Conservation (phyloP, 2,329 filamentous ascomycete genomes). For the Sordariomycetes sp. region DNA sequence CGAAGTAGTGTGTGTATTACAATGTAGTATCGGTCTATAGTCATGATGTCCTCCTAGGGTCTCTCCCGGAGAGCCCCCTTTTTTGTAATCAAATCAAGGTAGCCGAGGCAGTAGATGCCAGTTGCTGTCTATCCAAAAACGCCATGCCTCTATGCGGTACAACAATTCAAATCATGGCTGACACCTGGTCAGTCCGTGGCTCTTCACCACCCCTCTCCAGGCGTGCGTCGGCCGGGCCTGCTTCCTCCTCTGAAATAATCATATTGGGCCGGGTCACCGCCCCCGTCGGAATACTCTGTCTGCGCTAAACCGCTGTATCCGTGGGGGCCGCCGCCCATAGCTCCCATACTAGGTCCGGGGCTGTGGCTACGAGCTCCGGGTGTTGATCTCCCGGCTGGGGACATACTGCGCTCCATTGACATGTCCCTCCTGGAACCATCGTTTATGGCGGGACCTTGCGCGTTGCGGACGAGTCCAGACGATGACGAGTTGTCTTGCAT, state of each 20-base stretch:
- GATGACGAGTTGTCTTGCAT: constrained; percentile 42
- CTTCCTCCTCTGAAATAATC: constrained; percentile 44
- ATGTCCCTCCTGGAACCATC: constrained; percentile 6
- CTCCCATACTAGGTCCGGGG: constrained; percentile 35
- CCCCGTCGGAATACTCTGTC: constrained; percentile 29
- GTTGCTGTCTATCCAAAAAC: no score
- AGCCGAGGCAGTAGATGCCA: no score
- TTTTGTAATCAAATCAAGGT: no score
- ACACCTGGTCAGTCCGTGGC: no score
- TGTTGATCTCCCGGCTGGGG: constrained; percentile 8
- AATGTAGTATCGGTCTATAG: no score
- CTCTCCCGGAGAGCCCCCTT: no score
- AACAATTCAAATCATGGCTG: no score
- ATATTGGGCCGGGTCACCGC: constrained; percentile 38
- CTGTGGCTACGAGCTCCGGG: constrained; percentile 9
- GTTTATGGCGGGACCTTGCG: constrained; percentile 40
- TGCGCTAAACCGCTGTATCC: constrained; percentile 54
- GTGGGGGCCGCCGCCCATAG: constrained; percentile 46
- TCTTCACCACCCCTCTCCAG: constrained; percentile 31
- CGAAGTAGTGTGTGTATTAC: no score
- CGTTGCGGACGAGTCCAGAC: constrained; percentile 41
- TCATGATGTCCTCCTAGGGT: no score
- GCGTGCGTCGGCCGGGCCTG: constrained; percentile 15
- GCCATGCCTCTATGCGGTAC: no score
- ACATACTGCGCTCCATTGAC: constrained; percentile 15